Conservation (phyloP, 2,329 filamentous ascomycete genomes). For the Sclerotiophoma versabilis region DNA sequence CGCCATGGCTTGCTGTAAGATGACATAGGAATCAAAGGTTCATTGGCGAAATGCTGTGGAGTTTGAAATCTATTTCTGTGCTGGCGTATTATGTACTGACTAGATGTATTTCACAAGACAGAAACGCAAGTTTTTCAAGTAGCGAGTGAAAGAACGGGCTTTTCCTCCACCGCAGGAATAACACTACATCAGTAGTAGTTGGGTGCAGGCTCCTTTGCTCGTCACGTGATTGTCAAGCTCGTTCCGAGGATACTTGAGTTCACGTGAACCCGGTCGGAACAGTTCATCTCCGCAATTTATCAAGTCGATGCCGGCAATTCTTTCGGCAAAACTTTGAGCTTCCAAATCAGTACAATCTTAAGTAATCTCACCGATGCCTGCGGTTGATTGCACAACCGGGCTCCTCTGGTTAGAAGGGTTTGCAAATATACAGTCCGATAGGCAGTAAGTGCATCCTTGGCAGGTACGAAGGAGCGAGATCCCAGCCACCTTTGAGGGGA, state of each 20-base stretch:
- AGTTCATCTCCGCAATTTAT: slow-evolving; percentile 1
- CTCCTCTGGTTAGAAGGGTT: not conserved
- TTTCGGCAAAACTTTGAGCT: not conserved
- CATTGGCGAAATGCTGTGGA: not conserved
- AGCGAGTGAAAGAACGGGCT: too few relatives aligned
- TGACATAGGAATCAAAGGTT: not conserved
- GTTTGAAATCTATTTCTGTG: too few relatives aligned
- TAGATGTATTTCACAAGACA: too few relatives aligned
- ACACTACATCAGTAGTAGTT: too few relatives aligned
- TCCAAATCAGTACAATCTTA: not conserved
- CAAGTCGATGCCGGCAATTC: slow-evolving; percentile 2
- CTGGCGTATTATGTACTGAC: too few relatives aligned
- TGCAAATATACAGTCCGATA: not conserved
- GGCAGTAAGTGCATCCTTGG: not conserved
- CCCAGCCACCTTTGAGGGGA: slow-evolving; percentile 1
- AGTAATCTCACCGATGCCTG: not conserved
- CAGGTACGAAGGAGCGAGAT: not conserved
- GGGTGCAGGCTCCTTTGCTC: not conserved
- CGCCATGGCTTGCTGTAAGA: not conserved
- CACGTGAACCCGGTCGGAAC: not conserved
- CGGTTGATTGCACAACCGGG: not conserved
- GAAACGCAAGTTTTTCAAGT: too few relatives aligned
- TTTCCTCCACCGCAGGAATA: too few relatives aligned
- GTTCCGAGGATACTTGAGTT: not conserved
- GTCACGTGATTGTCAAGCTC: not conserved